Percentiles rank a stretch among this genome's conserved stretches.
Evolutionary conservation across 2,329 filamentous ascomycete species (phyloP).

Genomic region (Periconia digitata): DNA sequence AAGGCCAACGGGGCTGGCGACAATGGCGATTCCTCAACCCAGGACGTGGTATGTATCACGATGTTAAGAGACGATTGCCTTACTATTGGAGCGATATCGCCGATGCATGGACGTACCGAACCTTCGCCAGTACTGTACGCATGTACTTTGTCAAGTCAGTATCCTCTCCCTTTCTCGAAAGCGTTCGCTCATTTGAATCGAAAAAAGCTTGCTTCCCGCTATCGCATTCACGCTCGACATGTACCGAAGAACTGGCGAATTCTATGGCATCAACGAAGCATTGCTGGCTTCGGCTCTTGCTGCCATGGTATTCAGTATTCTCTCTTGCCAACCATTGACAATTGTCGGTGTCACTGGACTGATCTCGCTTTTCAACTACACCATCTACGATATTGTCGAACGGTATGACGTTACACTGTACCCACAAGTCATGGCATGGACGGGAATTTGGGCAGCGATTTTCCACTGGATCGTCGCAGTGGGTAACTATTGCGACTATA

Average conservation of each 20-base stretch:
- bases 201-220: constrained; percentile 57
- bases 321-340: constrained; percentile 57
- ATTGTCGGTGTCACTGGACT: constrained; percentile 60
- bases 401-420: constrained; percentile 54
- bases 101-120: constrained; percentile 59
- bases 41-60: constrained; percentile 57
- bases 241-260: constrained; percentile 56
- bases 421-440: constrained; percentile 58
- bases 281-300: constrained; percentile 59
- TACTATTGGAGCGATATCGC: constrained; percentile 60
- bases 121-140: constrained; percentile 56
- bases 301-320: constrained; percentile 56
- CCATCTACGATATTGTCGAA: constrained; percentile 59
- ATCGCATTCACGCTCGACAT: constrained; percentile 62
- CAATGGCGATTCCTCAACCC: constrained; percentile 47
- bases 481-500: constrained; percentile 58
- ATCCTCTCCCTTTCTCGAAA: no score
- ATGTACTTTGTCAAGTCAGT: constrained; percentile 61
- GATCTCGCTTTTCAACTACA: constrained; percentile 59
- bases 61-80: constrained; percentile 54
- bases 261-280: constrained; percentile 60
- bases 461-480: constrained; percentile 59
- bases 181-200: constrained; percentile 6
- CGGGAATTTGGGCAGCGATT: constrained; percentile 59
- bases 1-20: constrained; percentile 45